Evolutionary conservation across 257 asterid genomes (phyloP).

Genomic region (Scutellaria galericulata): DNA sequence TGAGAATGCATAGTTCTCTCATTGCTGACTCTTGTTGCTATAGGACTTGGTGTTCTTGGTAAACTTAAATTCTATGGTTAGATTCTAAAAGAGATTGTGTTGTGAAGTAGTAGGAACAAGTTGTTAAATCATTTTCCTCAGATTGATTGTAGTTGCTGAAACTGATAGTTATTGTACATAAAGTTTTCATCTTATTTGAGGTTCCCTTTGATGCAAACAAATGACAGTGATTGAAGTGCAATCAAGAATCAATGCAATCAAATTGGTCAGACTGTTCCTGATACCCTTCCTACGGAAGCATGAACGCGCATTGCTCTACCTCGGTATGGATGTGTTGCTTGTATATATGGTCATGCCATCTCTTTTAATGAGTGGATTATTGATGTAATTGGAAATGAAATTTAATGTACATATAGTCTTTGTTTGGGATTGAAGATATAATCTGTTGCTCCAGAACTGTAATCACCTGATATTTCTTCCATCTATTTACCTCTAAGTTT

Average conservation of each 20-base stretch:
- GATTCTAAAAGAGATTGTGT: no score
- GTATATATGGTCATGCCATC: background rate
- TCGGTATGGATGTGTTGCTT: conserved; percentile 21
- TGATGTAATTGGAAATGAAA: conserved; percentile 5
- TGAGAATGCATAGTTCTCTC: background rate
- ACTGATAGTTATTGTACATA: background rate
- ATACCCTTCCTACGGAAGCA: conserved; percentile 16
- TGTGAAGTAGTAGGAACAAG: background rate
- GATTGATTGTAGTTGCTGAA: background rate
- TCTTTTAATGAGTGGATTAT: background rate
- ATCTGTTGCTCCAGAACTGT: background rate
- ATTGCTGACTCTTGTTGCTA: background rate
- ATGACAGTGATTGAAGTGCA: conserved; percentile 14
- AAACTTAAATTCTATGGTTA: no score
- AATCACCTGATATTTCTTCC: background rate
- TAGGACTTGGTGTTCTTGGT: background rate
- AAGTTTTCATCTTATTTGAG: background rate
- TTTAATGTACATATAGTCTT: background rate
- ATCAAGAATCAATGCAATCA: background rate
- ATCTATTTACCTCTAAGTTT: background rate
- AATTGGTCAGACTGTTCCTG: background rate
- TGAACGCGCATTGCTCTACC: conserved; percentile 6
- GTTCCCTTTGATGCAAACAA: conserved; percentile 10
- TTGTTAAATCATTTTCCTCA: background rate
- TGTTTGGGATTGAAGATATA: background rate